These are phyloP conservation scores for Kwoniella sp. DNA, from an alignment of 768 basidiomycete genomes.

Conservation along the genomic window DNA sequence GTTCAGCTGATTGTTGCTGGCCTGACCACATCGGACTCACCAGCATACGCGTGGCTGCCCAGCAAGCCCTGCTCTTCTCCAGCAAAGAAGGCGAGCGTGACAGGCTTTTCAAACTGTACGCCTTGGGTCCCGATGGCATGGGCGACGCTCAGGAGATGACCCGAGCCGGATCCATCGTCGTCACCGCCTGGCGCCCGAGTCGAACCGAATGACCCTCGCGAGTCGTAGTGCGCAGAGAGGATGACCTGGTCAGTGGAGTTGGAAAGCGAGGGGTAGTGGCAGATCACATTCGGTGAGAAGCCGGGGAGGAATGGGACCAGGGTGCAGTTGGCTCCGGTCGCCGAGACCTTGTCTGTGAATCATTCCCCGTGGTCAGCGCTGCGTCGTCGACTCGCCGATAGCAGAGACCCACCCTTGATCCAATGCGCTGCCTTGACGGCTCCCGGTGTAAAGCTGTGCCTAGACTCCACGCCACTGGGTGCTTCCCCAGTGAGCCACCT, in stretches of 20 bases:
- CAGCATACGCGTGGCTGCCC: constrained; percentile 73
- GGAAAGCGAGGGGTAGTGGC: constrained; percentile 61
- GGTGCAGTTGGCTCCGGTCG: constrained; percentile 68
- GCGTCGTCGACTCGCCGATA: too few relatives aligned
- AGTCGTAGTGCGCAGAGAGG: constrained; percentile 84
- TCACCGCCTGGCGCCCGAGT: constrained; percentile 64
- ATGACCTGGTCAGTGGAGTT: constrained; percentile 62
- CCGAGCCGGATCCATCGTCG: constrained; percentile 64
- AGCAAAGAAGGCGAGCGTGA: constrained; percentile 77
- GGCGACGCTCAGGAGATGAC: constrained; percentile 74
- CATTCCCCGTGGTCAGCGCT: background rate
- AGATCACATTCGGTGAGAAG: constrained; percentile 83
- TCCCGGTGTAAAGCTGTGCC: constrained; percentile 76
- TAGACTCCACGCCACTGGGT: constrained; percentile 65
- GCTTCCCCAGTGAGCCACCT: constrained; percentile 79
- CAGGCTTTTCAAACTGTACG: constrained; percentile 67
- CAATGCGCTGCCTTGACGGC: constrained; percentile 65
- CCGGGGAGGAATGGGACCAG: constrained; percentile 64
- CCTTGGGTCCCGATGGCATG: constrained; percentile 64
- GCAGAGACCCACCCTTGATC: constrained; percentile 60
- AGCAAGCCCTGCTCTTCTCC: constrained; percentile 87
- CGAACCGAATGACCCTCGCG: constrained; percentile 79
- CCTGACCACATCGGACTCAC: constrained; percentile 54
- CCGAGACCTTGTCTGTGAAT: constrained; percentile 55
- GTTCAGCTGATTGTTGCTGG: background rate